A percentile compares a stretch with the other conserved stretches of the same genome.
Evolutionary conservation across 495 filamentous ascomycete genomes (phyloP).

Genomic region (Penicillium ucsense): DNA sequence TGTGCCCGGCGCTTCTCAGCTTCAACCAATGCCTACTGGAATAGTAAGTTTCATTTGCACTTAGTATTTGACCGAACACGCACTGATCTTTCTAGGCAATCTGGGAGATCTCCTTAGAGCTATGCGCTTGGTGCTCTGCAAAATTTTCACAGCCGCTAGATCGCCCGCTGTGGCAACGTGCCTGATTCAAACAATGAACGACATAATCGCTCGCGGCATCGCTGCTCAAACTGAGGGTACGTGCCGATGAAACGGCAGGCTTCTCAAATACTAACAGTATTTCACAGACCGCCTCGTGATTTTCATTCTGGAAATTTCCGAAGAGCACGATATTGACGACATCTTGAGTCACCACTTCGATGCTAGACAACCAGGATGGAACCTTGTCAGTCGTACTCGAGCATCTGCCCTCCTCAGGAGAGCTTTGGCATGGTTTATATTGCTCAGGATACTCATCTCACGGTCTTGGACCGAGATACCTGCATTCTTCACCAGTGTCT

Average conservation of each 20-base stretch:
- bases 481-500: constrained; percentile 17
- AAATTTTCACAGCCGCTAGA: constrained; percentile 17
- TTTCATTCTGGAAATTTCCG: constrained; percentile 19
- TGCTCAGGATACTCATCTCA: constrained; percentile 18
- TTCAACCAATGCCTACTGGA: constrained; percentile 25
- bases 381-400: constrained; percentile 23
- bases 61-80: background rate
- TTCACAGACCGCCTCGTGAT: constrained; percentile 9
- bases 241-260: background rate
- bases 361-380: constrained; percentile 21
- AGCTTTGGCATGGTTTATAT: constrained; percentile 26
- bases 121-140: constrained; percentile 18
- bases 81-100: constrained; percentile 16
- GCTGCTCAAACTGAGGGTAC: constrained; percentile 22
- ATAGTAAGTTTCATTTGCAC: constrained; percentile 1
- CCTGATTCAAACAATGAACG: constrained; percentile 34
- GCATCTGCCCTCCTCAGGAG: constrained; percentile 32
- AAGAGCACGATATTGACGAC: constrained; percentile 20
- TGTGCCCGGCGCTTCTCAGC: constrained; percentile 32
- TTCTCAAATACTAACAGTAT: background rate
- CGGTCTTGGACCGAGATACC: constrained; percentile 11
- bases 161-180: constrained; percentile 34
- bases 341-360: constrained; percentile 22
- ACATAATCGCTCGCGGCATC: constrained; percentile 25
- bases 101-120: constrained; percentile 18